Evolutionary conservation across 768 basidiomycete species (phyloP).

Genomic region (Kwoniella newhampshirensis): DNA sequence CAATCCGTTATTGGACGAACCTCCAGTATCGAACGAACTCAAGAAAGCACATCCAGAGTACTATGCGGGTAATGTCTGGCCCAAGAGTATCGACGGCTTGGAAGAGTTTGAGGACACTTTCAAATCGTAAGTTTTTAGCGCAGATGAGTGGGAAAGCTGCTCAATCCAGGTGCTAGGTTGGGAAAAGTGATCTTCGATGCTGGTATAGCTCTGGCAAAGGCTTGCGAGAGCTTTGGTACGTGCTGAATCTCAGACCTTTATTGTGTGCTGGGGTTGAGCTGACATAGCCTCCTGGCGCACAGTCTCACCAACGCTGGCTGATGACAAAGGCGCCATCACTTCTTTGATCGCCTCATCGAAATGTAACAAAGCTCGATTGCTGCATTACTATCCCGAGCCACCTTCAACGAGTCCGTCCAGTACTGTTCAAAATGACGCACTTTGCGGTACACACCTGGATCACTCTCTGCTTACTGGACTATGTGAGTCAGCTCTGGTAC

Average conservation of each 20-base stretch:
- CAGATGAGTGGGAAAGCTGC: background rate
- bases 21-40: conserved; percentile 63
- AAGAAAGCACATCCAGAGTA: conserved; percentile 71
- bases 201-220: conserved; percentile 74
- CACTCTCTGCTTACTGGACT: conserved; percentile 80
- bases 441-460: conserved; percentile 90
- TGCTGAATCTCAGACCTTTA: no score
- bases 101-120: conserved; percentile 83
- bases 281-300: background rate
- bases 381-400: conserved; percentile 90
- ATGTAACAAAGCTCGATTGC: conserved; percentile 71
- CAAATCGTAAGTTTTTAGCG: conserved; percentile 67
- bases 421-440: conserved; percentile 68
- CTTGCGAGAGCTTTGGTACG: conserved; percentile 88
- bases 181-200: conserved; percentile 66
- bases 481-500: conserved; percentile 59
- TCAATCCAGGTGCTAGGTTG: conserved; percentile 56
- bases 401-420: conserved; percentile 52
- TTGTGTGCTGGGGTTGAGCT: background rate
- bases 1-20: conserved; percentile 68
- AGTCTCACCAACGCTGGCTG: conserved; percentile 12
- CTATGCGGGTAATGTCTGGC: conserved; percentile 86
- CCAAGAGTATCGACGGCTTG: conserved; percentile 51
- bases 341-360: conserved; percentile 72
- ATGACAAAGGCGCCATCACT: conserved; percentile 54